Evolutionary conservation across 495 filamentous ascomycete genomes (phyloP).

Genomic region (Aspergillus carlsbadensis): DNA sequence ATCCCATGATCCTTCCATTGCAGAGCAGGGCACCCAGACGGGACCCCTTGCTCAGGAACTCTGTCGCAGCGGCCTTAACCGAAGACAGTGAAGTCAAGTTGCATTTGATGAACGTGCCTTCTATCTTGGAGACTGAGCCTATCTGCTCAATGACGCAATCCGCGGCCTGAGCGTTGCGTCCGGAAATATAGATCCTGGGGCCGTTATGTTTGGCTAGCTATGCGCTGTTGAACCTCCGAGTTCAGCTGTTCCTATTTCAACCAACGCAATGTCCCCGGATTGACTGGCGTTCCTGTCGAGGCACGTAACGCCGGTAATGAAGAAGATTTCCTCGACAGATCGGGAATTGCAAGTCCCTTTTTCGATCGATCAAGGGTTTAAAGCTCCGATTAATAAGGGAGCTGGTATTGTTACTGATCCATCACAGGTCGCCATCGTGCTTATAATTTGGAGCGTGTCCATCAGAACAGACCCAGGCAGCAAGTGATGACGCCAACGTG

Average conservation of each 20-base stretch:
- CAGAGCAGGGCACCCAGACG: background rate
- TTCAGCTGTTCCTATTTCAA: constrained; percentile 40
- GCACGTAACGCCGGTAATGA: constrained; percentile 56
- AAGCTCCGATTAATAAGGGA: too few relatives aligned
- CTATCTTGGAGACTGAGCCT: constrained; percentile 21
- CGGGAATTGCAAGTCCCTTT: constrained; percentile 45
- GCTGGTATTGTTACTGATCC: too few relatives aligned
- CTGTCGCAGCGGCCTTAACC: constrained; percentile 34
- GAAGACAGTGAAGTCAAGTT: constrained; percentile 47
- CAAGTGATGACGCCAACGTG: too few relatives aligned
- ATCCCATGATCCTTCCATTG: background rate
- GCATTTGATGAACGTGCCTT: constrained; percentile 39
- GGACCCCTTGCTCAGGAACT: constrained; percentile 24
- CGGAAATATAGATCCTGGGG: constrained; percentile 57
- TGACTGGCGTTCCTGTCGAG: too few relatives aligned
- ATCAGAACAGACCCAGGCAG: too few relatives aligned
- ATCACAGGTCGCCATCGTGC: too few relatives aligned
- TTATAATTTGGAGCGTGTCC: too few relatives aligned
- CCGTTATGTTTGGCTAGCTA: constrained; percentile 55
- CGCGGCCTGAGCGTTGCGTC: constrained; percentile 46
- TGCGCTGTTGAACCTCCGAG: constrained; percentile 55
- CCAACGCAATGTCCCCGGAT: too few relatives aligned
- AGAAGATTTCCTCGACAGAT: constrained; percentile 53
- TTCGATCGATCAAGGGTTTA: too few relatives aligned
- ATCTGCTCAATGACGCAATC: constrained; percentile 44